Evolutionary conservation across 176 grass and related monocot genomes (phyloP).

Genomic region (Phragmites australis): DNA sequence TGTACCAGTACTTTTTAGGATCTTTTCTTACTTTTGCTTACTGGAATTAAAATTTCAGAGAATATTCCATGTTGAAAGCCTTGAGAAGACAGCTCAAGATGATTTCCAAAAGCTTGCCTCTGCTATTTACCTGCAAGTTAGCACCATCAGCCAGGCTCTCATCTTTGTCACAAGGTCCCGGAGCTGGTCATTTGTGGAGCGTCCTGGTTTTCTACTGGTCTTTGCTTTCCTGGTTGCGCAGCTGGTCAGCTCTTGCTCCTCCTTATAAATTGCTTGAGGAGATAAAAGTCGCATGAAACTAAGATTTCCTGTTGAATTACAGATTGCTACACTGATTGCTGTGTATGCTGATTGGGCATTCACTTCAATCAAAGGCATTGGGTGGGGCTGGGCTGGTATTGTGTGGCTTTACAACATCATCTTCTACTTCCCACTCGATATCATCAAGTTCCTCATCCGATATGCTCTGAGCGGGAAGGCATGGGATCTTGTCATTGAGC

Average conservation of each 20-base stretch:
- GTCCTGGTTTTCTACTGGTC: constrained; percentile 59
- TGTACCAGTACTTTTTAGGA: background rate
- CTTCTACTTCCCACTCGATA: constrained; percentile 78
- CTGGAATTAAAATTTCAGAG: constrained; percentile 32
- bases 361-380: constrained; percentile 79
- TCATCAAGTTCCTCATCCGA: constrained; percentile 81
- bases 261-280: background rate
- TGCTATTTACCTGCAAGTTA: constrained; percentile 74
- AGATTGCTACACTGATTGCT: constrained; percentile 85
- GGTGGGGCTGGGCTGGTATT: constrained; percentile 93
- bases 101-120: constrained; percentile 64
- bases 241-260: constrained; percentile 38
- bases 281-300: background rate
- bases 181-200: constrained; percentile 71
- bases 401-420: constrained; percentile 89
- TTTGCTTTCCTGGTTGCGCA: constrained; percentile 63
- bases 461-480: constrained; percentile 83
- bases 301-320: background rate
- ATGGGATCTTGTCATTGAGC: constrained; percentile 86
- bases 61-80: constrained; percentile 69
- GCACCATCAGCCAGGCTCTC: constrained; percentile 74
- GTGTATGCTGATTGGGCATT: constrained; percentile 79
- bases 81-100: constrained; percentile 70
- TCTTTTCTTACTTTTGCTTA: background rate
- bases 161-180: constrained; percentile 72